Evolutionary conservation across 1,284 basidiomycete genomes (phyloP).

Genomic region (Thelephora terrestris): DNA sequence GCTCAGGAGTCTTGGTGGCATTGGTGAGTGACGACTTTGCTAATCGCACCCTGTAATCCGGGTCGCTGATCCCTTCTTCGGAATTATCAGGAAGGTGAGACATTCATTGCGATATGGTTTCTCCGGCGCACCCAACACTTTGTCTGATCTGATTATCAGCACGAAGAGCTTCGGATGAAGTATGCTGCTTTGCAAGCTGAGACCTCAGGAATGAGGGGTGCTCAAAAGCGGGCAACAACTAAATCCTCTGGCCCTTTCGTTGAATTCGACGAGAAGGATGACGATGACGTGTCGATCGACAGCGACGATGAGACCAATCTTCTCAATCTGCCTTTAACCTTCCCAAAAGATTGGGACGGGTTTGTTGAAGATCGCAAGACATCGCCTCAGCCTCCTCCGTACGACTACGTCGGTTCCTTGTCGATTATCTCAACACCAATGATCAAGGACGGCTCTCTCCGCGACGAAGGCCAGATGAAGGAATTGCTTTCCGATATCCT

Average conservation of each 20-base stretch:
- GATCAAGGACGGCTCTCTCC: neutral
- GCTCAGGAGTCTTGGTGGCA: conserved; percentile 1
- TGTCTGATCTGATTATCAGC: neutral
- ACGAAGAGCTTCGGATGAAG: neutral
- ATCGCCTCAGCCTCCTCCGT: neutral
- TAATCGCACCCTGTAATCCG: too few relatives aligned
- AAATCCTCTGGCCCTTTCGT: neutral
- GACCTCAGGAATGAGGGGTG: neutral
- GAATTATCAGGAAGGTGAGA: conserved; percentile 26
- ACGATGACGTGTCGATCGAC: neutral
- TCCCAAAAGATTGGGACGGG: neutral
- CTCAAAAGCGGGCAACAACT: neutral
- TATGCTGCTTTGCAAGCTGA: conserved; percentile 1
- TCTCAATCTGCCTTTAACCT: neutral
- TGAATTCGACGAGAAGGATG: neutral
- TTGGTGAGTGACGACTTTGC: neutral
- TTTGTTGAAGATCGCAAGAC: neutral
- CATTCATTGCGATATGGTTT: conserved; percentile 2
- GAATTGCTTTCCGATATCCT: neutral
- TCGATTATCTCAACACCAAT: neutral
- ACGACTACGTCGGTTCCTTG: neutral
- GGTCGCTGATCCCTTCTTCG: too few relatives aligned
- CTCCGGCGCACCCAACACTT: neutral
- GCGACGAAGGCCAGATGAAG: conserved; percentile 1
- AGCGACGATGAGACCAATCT: neutral